These are phyloP conservation scores for Rubus idaeus DNA, from an alignment of 306 rosid genomes.

Conservation along the genomic window DNA sequence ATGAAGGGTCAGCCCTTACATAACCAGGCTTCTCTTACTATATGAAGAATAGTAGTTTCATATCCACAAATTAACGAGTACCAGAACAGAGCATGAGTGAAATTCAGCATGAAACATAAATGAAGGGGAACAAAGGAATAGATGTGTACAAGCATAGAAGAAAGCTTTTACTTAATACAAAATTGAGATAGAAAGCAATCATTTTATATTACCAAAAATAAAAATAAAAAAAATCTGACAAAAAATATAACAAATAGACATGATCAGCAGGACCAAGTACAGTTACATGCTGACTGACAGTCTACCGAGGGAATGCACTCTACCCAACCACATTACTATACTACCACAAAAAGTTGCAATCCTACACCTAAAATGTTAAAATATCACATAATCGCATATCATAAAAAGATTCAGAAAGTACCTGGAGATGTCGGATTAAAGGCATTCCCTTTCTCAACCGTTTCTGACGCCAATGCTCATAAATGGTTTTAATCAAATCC, in stretches of 20 bases:
- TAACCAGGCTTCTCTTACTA: not conserved
- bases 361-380: not conserved
- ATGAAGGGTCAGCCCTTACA: not conserved
- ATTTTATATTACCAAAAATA: not conserved
- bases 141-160: not conserved
- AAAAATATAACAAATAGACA: not conserved
- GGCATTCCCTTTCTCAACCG: constrained; percentile 84
- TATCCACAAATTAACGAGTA: not conserved
- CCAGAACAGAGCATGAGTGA: not conserved
- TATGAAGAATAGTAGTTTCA: not conserved
- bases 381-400: not conserved
- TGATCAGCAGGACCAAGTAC: constrained; percentile 5
- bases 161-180: not conserved
- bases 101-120: not conserved
- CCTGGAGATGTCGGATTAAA: constrained; percentile 91
- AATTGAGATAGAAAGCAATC: not conserved
- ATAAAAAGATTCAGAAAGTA: constrained; percentile 27
- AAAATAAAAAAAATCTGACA: not conserved
- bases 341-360: not conserved
- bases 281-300: not conserved
- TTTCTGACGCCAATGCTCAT: constrained; percentile 73
- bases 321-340: not conserved
- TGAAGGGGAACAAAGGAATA: not conserved
- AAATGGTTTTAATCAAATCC: constrained; percentile 47
- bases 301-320: not conserved